Evolutionary conservation across 441 rosid genomes (phyloP).

Genomic region (Melastoma candidum): DNA sequence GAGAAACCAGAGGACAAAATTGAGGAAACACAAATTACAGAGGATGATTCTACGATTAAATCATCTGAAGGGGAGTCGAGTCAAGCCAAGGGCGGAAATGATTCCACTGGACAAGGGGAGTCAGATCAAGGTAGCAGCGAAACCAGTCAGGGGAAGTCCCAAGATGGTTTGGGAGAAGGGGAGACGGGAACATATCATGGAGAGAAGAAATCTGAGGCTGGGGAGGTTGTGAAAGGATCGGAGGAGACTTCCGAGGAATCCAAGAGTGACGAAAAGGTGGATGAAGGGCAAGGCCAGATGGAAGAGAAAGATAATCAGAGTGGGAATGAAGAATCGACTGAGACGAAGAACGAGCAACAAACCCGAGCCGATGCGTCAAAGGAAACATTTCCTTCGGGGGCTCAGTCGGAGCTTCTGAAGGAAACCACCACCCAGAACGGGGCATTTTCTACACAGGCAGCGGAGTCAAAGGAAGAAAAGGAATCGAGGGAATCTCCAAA

Average conservation of each 20-base stretch:
- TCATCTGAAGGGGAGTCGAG: slow-evolving; percentile 3
- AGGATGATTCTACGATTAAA: slow-evolving; percentile 17
- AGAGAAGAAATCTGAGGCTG: slow-evolving; percentile 17
- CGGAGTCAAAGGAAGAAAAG: slow-evolving; percentile 83
- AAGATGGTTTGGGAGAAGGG: slow-evolving; percentile 23
- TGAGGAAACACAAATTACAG: slow-evolving; percentile 6
- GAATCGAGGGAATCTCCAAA: slow-evolving; percentile 46
- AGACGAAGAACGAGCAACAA: slow-evolving; percentile 32
- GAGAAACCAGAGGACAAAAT: slow-evolving; percentile 21
- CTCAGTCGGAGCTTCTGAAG: slow-evolving; percentile 66
- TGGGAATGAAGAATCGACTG: slow-evolving; percentile 24
- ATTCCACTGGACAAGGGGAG: slow-evolving; percentile 17
- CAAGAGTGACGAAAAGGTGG: slow-evolving; percentile 23
- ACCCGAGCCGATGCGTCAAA: slow-evolving; percentile 31
- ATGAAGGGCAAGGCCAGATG: slow-evolving; percentile 18
- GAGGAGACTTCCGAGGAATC: slow-evolving; percentile 24
- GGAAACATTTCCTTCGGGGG: slow-evolving; percentile 67
- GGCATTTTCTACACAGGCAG: slow-evolving; percentile 77
- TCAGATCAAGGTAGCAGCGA: too few species aligned
- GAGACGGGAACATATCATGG: slow-evolving; percentile 23
- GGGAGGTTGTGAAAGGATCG: slow-evolving; percentile 1
- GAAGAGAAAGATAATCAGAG: slow-evolving; percentile 32
- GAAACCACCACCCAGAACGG: slow-evolving; percentile 62
- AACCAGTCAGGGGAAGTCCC: not conserved
- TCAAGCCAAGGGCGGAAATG: slow-evolving; percentile 12